Evolutionary conservation across 768 basidiomycete species (phyloP).

Genomic region (Cystofilobasidium bisporidii): DNA sequence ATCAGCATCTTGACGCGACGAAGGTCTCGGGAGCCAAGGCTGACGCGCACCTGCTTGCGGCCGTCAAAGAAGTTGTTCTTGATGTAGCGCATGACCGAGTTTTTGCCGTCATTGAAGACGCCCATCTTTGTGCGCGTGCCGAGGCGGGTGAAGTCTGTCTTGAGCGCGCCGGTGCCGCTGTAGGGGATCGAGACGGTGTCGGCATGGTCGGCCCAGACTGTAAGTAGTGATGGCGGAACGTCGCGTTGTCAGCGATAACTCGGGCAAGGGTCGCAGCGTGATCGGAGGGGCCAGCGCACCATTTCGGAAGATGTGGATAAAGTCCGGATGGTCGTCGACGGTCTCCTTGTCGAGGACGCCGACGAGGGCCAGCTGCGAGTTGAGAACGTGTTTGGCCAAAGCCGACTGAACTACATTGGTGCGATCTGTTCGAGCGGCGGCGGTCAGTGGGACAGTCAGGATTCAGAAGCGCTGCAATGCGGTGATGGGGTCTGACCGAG

Average conservation of each 20-base stretch:
- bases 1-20: too few species aligned
- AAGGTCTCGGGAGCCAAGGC: too few species aligned
- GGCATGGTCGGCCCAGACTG: constrained; percentile 97
- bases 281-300: constrained; percentile 47
- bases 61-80: constrained; percentile 98
- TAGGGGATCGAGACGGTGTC: constrained; percentile 84
- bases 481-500: constrained; percentile 9
- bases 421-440: constrained; percentile 53
- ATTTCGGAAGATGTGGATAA: constrained; percentile 78
- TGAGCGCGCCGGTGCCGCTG: constrained; percentile 87
- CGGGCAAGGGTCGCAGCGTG: too few species aligned
- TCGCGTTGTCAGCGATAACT: not conserved
- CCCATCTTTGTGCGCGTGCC: constrained; percentile 79
- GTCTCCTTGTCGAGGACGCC: constrained; percentile 63
- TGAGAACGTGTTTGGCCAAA: constrained; percentile 78
- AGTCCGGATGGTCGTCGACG: constrained; percentile 69
- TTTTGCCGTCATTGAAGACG: constrained; percentile 70
- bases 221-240: not conserved
- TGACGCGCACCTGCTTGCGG: constrained; percentile 57
- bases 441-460: not conserved
- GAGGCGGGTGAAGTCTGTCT: constrained; percentile 73
- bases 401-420: constrained; percentile 97
- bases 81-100: constrained; percentile 73
- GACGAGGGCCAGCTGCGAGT: constrained; percentile 60
- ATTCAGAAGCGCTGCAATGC: too few species aligned